Base-by-base conservation (phyloP, 2,329 filamentous ascomycete species). In the Bipolaris sorokiniana region DNA sequence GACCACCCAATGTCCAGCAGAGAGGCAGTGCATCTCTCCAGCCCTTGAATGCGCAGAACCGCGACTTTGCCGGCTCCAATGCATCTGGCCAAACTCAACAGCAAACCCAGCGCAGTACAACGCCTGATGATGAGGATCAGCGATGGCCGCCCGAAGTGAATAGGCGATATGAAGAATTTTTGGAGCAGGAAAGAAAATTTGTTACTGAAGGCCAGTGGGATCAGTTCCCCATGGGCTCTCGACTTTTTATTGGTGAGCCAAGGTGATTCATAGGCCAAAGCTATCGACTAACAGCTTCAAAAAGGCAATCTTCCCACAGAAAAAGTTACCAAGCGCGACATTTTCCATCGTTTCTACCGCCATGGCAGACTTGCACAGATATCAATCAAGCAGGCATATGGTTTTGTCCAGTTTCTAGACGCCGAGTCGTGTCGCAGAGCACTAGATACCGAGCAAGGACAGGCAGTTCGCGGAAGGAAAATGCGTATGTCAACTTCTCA, bases 351-450 rank as follows among this genome's bases (percentile, higher is more conserved):
- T 16, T 98, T 99, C 73, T 88, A 92, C 71, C 85, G 84, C 55
- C 93, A 92, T 73, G 95, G 95, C 51, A 89, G 88, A 59, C 82
- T 99, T 45, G 94, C 93, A 1, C 95, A 99, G 74, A 95, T 98
- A 58, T 96, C 92, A 0, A 91, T 98, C 67, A 98, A 98, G 77
- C 92, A 95, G 64, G 93, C 93, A 1, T 98, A 97, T 77, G 95
- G 95, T 1, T 99, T 98, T 73, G 92, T 98, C 34, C 95, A 98
- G 74, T 99, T 96, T 65, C 84, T 97, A 64, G 88, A 91, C 28
- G 80, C 88, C 3, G 82, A 84, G 2, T 89, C 94, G 70, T 96
- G 92, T 63, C 82, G 85, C 54, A 82, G 83, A 44, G 94, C 94
- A 4, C 84, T 98, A 66, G 83, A 90, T 34, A 83, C 84, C 34